Base-by-base conservation (phyloP, 1,284 basidiomycete genomes). In the Papiliotrema fonsecae region DNA sequence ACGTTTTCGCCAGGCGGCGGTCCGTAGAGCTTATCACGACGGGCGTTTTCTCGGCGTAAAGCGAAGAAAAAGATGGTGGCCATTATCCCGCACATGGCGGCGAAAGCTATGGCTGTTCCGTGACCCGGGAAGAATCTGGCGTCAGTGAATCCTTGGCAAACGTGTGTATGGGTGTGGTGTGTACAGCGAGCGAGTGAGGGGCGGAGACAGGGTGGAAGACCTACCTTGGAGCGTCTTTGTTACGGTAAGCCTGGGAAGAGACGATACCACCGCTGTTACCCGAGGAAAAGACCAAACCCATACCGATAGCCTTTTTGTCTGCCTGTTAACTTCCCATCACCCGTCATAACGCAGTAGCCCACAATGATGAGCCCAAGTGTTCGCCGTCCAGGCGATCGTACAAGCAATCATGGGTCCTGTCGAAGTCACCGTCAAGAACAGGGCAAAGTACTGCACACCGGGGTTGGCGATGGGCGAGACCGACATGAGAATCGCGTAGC, bases 1-100 rank as follows among this genome's bases (percentile, higher is more conserved):
- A 92, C 86, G 62, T 92, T 88, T n/a, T 47, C 49, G 3, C 48
- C 52, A 3, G 65, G 62, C 1, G 65, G 55, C 0, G 62, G 56
- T 4, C 75, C 76, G 54, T 68, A 75, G 22, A 60, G 26, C 18
- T 38, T 53, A 45, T 75, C 71, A 39, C 75, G 64, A 4, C 67
- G 58, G 3, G 44, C 54, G 64, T 77, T 77, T 58, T 74, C 73
- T 13, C 60, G 48, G 26, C 56, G 50, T 26, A 72, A 49, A 19
- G 66, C 64, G 52, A 69, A 51, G 49, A 60, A 67, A 55, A 75
- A 60, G 47, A 72, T 51, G 35, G 58, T 42, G 5, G 70, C 61
- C 34, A 60, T 58, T 52, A 71, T 53, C 40, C 69, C 52, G 62
- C 66, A 66, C 31, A 71, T 50, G 32, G 50, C 55, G 6, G 62